phyloP scores from a whole-genome alignment of 2,329 filamentous ascomycete species.

The Byssochlamys sp. region DNA sequence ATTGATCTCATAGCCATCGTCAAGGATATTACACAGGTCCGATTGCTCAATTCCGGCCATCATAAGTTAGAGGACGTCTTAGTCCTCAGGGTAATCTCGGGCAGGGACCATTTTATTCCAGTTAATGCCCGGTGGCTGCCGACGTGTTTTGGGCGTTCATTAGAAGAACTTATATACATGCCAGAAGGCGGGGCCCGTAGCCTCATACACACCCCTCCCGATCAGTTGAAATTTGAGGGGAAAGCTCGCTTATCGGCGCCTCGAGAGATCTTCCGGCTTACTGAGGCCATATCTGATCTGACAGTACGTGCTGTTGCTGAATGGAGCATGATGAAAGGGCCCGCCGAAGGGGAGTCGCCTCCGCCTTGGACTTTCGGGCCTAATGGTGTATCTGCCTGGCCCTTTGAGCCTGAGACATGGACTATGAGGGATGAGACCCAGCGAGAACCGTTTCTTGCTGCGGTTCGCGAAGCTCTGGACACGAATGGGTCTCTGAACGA shows the following conservation, averaged over 20 bases:
- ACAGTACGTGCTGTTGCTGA: slow-evolving; percentile 51
- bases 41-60: slow-evolving; percentile 60
- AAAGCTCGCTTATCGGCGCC: slow-evolving; percentile 62
- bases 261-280: slow-evolving; percentile 79
- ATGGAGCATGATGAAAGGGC: slow-evolving; percentile 48
- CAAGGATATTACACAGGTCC: slow-evolving; percentile 53
- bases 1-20: slow-evolving; percentile 61
- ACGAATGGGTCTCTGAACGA: slow-evolving; percentile 53
- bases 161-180: slow-evolving; percentile 80
- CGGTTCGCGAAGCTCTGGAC: slow-evolving; percentile 59
- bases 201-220: slow-evolving; percentile 31
- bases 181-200: slow-evolving; percentile 71
- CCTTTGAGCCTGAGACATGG: slow-evolving; percentile 47
- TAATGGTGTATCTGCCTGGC: slow-evolving; percentile 42
- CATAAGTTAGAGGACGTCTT: slow-evolving; percentile 71
- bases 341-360: slow-evolving; percentile 18
- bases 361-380: slow-evolving; percentile 47
- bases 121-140: slow-evolving; percentile 69
- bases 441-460: slow-evolving; percentile 35
- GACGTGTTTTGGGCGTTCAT: slow-evolving; percentile 70
- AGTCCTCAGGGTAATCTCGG: slow-evolving; percentile 70
- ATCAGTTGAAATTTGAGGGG: slow-evolving; percentile 20
- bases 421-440: slow-evolving; percentile 30
- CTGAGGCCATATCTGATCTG: slow-evolving; percentile 62
- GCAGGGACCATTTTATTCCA: slow-evolving; percentile 84